phyloP scores from a whole-genome alignment of 2,329 filamentous ascomycete genomes.

The Botrytis hyacinthi region DNA sequence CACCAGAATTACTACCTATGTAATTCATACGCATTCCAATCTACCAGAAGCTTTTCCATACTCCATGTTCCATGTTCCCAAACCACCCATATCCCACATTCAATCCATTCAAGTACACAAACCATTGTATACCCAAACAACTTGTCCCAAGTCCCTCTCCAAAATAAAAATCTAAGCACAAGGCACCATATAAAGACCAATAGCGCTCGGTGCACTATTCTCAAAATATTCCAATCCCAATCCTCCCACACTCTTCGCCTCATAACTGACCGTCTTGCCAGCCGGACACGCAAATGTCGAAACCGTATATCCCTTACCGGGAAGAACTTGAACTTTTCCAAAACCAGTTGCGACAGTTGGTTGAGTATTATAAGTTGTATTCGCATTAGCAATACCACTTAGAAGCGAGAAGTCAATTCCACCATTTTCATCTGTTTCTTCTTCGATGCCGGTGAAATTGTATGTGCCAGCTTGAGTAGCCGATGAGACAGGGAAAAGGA shows the following conservation, averaged over 20 bases:
- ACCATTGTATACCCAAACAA: background rate
- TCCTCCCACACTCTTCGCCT: constrained; percentile 50
- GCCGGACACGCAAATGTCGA: constrained; percentile 54
- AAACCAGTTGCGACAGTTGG: constrained; percentile 47
- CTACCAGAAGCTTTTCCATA: constrained; percentile 1
- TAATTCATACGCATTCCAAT: background rate
- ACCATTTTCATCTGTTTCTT: constrained; percentile 41
- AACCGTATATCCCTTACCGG: constrained; percentile 55
- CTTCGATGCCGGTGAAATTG: constrained; percentile 53
- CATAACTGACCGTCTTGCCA: constrained; percentile 50
- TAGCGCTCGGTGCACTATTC: constrained; percentile 54
- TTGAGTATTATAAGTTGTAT: constrained; percentile 54
- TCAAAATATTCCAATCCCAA: constrained; percentile 61
- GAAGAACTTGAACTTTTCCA: constrained; percentile 46
- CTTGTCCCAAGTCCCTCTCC: too few species aligned
- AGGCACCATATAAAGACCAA: constrained; percentile 42
- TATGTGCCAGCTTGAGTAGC: constrained; percentile 49
- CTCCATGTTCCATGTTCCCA: background rate
- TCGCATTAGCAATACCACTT: constrained; percentile 42
- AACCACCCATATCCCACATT: background rate
- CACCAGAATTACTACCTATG: background rate
- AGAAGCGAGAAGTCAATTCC: constrained; percentile 47
- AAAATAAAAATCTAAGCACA: constrained; percentile 15
- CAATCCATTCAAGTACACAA: background rate
- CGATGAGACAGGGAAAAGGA: constrained; percentile 55